Evolutionary conservation across 2,329 filamentous ascomycete genomes (phyloP), one percentile per base, ranked within the genome.

Genomic region (Ceratocystis variospora): DNA sequence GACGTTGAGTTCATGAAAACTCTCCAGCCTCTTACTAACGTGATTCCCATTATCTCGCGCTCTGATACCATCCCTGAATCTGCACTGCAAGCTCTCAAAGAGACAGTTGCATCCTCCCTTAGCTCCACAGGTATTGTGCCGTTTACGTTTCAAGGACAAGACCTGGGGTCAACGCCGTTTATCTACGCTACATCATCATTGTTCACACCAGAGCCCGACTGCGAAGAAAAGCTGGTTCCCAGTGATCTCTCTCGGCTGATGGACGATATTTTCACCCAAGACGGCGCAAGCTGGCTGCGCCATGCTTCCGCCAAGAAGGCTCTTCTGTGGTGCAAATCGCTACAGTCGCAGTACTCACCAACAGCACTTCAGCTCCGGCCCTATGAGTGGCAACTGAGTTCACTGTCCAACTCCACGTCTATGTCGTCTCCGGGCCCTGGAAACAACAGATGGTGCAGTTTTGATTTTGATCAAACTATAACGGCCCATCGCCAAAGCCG

Each of bases 291-390:
- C 2, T 92, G 89, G 80, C 80, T 97, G 63, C 86, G 93, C 33
- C 87, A 97, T 74, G 82, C 86, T 0, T 87, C 90, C 1, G 90
- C 90, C 1, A 87, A 87, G 73, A 96, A 96, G 73, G 87, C 90
- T 69, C 75, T 95, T 12, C 79, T 83, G 63, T 94, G 89, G 87
- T 81, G 86, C 65, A 78, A 77, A 15, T 70, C 71, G n/a, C 64
- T 8, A 66, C 55, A 59, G 15, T 37, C 59, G 8, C 28, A 41
- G 25, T 65, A 65, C 25, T 69, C 17, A 68, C 67, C 53, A 68
- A 72, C 68, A 68, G 71, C 70, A 65, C 19, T 63, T 22, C 69
- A 68, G 71, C 64, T 46, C 15, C 46, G 22, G 68, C 59, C 59
- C 85, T 5, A 79, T 84, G 66, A 78, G 87, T 65, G 77, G 81